Evolutionary conservation across 1,284 basidiomycete species (phyloP), one percentile per base, ranked within the genome.

Genomic region (Heterobasidion annosum): DNA sequence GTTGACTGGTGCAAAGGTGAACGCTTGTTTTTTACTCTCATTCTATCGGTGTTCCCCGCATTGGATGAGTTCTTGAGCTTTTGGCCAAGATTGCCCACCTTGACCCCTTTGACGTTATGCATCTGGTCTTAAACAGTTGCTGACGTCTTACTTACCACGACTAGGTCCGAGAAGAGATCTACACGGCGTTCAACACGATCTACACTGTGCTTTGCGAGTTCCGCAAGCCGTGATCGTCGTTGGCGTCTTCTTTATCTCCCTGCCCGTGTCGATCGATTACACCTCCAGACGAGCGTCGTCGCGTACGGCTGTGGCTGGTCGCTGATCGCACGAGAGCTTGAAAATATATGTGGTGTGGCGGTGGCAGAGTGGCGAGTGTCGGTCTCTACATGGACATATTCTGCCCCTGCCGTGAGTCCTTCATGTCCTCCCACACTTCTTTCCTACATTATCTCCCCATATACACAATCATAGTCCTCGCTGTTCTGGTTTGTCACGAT

Each of bases 141-240:
- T 82, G 69, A 82, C 71, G 59, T 64, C 60, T 58, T 60, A 45
- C 50, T 66, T 19, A 40, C 34, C 60, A 49, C 56, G 57, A 62
- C 40, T 49, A 94, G 91, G 90, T 98, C 70, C 82, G 97, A 72
- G 95, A 98, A 75, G 97, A 99, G 81, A 99, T 99, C 63, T 99
- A 99, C 70, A 93, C 92, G 56, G 97, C 97, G 43, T 99, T 99
- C 83, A 98, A 98, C 76, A 93, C 93, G 58, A 99, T 99, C 62
- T 98, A 98, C 71, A 93, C 93, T 55, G 93, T 95, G 76, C 71
- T 96, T 59, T 89, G 86, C 75, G 90, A 92, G 67, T 92, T 92
- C 78, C 80, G 88, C 69, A 91, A 91, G 72, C 89, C 88, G 54
- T 91, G 70, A 59, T 51, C 49, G 54, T 51, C 8, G 15, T n/a